Evolutionary conservation across 23 red algal species (phyloP).

Genomic region (Agarophyton chilense): DNA sequence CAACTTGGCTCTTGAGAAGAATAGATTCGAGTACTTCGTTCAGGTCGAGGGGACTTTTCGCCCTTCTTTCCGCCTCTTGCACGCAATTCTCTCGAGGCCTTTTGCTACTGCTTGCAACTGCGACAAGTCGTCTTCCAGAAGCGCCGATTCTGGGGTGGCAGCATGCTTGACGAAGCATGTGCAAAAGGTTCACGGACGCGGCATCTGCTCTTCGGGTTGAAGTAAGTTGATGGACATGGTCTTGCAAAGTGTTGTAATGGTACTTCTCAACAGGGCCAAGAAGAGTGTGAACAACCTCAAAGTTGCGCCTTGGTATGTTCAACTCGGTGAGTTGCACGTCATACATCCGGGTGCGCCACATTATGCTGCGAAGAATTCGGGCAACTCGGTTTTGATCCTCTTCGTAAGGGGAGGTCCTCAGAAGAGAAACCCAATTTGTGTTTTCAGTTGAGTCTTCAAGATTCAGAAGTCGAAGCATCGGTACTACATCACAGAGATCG

Average conservation of each 20-base stretch:
- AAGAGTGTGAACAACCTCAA: conserved; percentile 25
- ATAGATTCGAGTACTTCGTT: conserved; percentile 72
- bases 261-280: conserved; percentile 77
- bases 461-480: conserved; percentile 66
- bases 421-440: conserved; percentile 14
- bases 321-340: conserved; percentile 74
- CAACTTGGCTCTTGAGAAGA: conserved; percentile 50
- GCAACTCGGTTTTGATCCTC: conserved; percentile 37
- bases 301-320: conserved; percentile 53
- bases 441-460: conserved; percentile 20
- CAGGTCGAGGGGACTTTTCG: conserved; percentile 70
- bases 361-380: conserved; percentile 41
- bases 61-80: conserved; percentile 15
- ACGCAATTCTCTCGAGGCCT: background rate
- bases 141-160: conserved; percentile 88
- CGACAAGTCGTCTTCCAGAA: conserved; percentile 39
- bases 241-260: conserved; percentile 62
- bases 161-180: conserved; percentile 88
- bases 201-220: background rate
- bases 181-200: conserved; percentile 32
- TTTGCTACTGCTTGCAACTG: background rate
- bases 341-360: conserved; percentile 75
- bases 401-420: conserved; percentile 6
- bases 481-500: conserved; percentile 48
- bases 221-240: background rate